Conservation (phyloP, 257 asterid species). For the Ocimum tenuiflorum region DNA sequence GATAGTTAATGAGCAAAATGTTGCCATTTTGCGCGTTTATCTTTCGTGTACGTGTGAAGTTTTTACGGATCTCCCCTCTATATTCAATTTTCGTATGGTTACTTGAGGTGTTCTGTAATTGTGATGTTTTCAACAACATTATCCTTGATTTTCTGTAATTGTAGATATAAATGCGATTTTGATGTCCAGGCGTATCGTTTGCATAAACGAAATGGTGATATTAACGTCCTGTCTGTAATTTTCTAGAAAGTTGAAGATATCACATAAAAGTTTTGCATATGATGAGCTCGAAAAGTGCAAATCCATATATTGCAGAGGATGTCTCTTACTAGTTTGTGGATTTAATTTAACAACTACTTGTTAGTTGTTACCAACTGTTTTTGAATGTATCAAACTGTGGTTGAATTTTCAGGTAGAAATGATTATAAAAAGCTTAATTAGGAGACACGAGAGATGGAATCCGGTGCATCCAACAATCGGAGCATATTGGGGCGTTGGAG, state of each 20-base stretch:
- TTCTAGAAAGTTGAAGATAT: background rate
- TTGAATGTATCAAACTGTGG: background rate
- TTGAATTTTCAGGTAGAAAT: conserved; percentile 40
- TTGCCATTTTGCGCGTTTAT: background rate
- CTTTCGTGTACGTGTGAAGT: background rate
- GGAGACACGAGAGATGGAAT: conserved; percentile 82
- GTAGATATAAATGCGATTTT: background rate
- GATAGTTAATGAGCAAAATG: background rate
- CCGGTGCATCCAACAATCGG: conserved; percentile 87
- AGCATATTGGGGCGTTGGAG: conserved; percentile 92
- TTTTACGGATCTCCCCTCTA: background rate
- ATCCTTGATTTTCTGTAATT: background rate
- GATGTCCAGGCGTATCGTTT: background rate
- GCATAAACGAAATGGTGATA: background rate
- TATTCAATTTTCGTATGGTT: background rate
- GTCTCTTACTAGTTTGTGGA: background rate
- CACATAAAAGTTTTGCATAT: background rate
- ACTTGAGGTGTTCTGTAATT: background rate
- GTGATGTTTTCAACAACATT: background rate
- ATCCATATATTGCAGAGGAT: background rate
- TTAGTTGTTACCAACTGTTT: background rate
- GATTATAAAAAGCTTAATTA: conserved; percentile 73
- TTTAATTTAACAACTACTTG: too few relatives aligned
- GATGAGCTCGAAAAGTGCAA: background rate
- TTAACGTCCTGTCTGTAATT: background rate